These are phyloP conservation scores for Colletotrichum tofieldiae DNA, from an alignment of 2,329 filamentous ascomycete species.

Conservation along the genomic window DNA sequence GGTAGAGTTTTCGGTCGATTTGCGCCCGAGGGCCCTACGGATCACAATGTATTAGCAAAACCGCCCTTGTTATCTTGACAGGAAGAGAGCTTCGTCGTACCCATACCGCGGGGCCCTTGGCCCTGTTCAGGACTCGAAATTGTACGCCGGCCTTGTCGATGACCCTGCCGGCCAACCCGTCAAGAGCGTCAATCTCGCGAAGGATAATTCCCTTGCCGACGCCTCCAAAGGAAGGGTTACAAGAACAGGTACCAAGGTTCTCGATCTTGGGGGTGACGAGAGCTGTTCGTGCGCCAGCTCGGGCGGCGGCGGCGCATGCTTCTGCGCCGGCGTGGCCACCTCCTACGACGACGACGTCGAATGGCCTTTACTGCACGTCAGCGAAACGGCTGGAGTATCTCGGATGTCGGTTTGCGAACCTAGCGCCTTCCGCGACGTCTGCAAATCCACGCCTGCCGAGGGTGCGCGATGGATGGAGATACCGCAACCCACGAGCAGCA, in stretches of 20 bases:
- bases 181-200: slow-evolving; percentile 93
- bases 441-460: slow-evolving; percentile 48
- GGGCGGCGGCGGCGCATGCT: slow-evolving; percentile 91
- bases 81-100: slow-evolving; percentile 51
- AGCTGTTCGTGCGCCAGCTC: slow-evolving; percentile 89
- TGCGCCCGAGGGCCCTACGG: slow-evolving; percentile 87
- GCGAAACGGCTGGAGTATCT: slow-evolving; percentile 13
- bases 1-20: slow-evolving; percentile 92
- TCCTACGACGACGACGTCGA: slow-evolving; percentile 95
- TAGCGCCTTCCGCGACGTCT: slow-evolving; percentile 51
- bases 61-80: background rate
- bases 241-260: slow-evolving; percentile 95
- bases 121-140: slow-evolving; percentile 89
- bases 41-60: background rate
- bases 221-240: slow-evolving; percentile 97
- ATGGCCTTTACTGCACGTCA: slow-evolving; percentile 66
- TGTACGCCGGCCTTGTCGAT: slow-evolving; percentile 97
- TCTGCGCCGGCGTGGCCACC: slow-evolving; percentile 97
- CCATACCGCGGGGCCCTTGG: slow-evolving; percentile 97
- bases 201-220: slow-evolving; percentile 98
- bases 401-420: slow-evolving; percentile 44
- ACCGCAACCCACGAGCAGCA: slow-evolving; percentile 13
- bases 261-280: slow-evolving; percentile 90
- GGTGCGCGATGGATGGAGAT: slow-evolving; percentile 6
- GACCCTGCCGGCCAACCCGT: slow-evolving; percentile 88